Percentiles rank a stretch among this genome's conserved stretches.
Conservation (phyloP, 495 filamentous ascomycete genomes). For the Penicillium pulvis region DNA sequence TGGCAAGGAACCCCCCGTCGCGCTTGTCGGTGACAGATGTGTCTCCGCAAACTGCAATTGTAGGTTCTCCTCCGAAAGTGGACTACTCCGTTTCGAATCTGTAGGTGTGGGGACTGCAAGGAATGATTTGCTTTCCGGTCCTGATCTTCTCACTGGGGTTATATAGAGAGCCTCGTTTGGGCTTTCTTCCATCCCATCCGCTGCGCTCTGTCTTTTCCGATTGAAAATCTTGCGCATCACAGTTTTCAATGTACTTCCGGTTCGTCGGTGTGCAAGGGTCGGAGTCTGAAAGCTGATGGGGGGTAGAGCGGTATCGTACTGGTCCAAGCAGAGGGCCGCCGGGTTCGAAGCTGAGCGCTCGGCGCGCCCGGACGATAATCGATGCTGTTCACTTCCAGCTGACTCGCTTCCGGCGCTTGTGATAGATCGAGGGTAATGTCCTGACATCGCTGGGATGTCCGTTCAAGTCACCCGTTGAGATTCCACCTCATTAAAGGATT, state of each 20-base stretch:
- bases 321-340: slow-evolving; percentile 23
- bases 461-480: background rate
- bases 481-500: slow-evolving; percentile 26
- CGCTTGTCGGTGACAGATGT: slow-evolving; percentile 28
- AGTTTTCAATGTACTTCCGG: slow-evolving; percentile 47
- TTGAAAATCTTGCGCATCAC: slow-evolving; percentile 54
- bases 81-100: slow-evolving; percentile 31
- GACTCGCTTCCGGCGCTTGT: slow-evolving; percentile 29
- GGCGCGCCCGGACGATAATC: slow-evolving; percentile 18
- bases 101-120: slow-evolving; percentile 27
- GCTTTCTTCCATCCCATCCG: slow-evolving; percentile 35
- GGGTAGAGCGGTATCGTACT: slow-evolving; percentile 29
- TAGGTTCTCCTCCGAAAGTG: slow-evolving; percentile 26
- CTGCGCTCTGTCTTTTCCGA: slow-evolving; percentile 42
- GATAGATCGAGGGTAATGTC: slow-evolving; percentile 19
- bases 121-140: slow-evolving; percentile 17
- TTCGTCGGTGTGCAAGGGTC: slow-evolving; percentile 38
- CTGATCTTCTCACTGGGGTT: slow-evolving; percentile 5
- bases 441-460: slow-evolving; percentile 19
- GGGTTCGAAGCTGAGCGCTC: slow-evolving; percentile 25
- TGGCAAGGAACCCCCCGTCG: slow-evolving; percentile 25
- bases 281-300: slow-evolving; percentile 27
- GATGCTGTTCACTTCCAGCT: slow-evolving; percentile 14
- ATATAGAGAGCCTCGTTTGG: slow-evolving; percentile 22
- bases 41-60: slow-evolving; percentile 21